Evolutionary conservation across 2,329 filamentous ascomycete genomes (phyloP), one percentile per base, ranked within the genome.

Genomic region (Cladosporium phlei): DNA sequence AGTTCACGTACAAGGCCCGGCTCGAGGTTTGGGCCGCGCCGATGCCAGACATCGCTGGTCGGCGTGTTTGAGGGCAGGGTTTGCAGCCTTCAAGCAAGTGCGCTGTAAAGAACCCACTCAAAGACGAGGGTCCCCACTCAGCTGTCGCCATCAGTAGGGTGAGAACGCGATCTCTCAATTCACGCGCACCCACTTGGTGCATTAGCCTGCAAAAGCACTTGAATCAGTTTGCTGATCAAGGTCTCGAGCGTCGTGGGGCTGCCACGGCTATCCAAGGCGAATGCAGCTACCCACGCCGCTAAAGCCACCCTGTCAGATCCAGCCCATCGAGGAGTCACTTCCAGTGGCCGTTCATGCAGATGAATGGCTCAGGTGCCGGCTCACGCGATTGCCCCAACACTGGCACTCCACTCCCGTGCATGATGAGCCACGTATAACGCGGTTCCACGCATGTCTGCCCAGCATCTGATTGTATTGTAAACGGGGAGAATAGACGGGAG

Each of bases 11-110:
- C 28, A 47, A 34, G 45, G 45, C 34, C 45, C 45, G 45, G 45
- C 45, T 14, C 45, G 45, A 47, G 21, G 35, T 40, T 47, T 47
- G 45, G 45, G 45, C 45, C 45, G 45, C 45, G 17, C 45, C 28
- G 45, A 32, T 35, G 42, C 42, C 32, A 45, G 37, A 45, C 42
- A 45, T n/a, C 17, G 9, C 14, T 14, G 28, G 19, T 20, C 28
- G 28, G 39, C 16, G 16, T 12, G 39, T 32, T 28, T n/a, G 29
- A 12, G 42, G 10, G 32, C 30, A 28, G 9, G 30, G 30, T 17
- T 42, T 21, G 27, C 24, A 19, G 16, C 17, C 22, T 16, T 16
- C 29, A 17, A 22, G 25, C 19, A 39, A 22, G 28, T n/a, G 9
- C 16, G 30, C 19, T 6, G 14, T 25, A 33, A 20, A 19, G 14